Evolutionary conservation across 441 rosid genomes (phyloP).

Genomic region (Melastoma candidum): DNA sequence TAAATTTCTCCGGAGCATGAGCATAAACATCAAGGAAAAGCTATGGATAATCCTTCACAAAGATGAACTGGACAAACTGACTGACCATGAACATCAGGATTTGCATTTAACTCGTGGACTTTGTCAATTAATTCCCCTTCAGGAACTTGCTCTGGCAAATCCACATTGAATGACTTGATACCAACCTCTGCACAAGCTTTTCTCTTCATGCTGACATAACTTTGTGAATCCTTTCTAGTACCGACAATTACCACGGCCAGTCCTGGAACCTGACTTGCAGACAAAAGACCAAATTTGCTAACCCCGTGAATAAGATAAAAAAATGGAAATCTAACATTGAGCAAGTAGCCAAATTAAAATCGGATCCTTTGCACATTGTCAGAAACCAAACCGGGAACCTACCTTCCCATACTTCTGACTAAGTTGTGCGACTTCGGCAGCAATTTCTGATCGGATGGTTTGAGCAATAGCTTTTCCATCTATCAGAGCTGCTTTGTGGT

Average conservation of each 20-base stretch:
- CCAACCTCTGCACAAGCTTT: constrained; percentile 93
- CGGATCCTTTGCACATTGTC: too few species aligned
- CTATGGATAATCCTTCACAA: neutral
- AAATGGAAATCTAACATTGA: too few species aligned
- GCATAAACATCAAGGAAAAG: too few species aligned
- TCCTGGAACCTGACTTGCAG: constrained; percentile 60
- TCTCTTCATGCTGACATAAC: constrained; percentile 84
- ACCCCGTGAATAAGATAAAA: too few species aligned
- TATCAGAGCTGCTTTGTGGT: constrained; percentile 44
- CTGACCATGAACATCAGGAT: constrained; percentile 74
- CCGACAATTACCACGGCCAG: constrained; percentile 86
- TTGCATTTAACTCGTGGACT: constrained; percentile 70
- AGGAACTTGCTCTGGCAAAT: constrained; percentile 67
- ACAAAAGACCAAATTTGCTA: neutral
- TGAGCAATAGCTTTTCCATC: constrained; percentile 75
- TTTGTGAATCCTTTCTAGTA: constrained; percentile 66
- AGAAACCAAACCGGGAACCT: neutral
- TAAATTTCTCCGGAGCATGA: too few species aligned
- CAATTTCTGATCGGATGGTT: constrained; percentile 76
- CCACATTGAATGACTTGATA: constrained; percentile 60
- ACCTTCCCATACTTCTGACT: constrained; percentile 70
- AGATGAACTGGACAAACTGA: constrained; percentile 3
- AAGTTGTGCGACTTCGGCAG: constrained; percentile 55
- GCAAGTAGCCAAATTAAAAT: too few species aligned
- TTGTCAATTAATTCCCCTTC: constrained; percentile 63